Base-by-base conservation (phyloP, 163 green algal genomes). In the Prototheca cutis region DNA sequence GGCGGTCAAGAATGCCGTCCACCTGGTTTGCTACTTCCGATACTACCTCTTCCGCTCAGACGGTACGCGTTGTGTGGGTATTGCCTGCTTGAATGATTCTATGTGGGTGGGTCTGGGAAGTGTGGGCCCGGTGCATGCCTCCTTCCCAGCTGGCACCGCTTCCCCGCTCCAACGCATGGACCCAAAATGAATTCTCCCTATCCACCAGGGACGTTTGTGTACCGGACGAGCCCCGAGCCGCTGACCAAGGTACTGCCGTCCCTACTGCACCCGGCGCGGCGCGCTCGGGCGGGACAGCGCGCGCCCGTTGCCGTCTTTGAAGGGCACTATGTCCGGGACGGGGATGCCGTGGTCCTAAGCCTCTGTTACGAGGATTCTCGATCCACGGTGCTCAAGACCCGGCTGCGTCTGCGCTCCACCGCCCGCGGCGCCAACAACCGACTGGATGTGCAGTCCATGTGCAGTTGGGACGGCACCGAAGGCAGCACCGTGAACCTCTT, bases 361-460 rank as follows among this genome's bases (percentile, higher is more conserved):
- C 10, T 21, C 52, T 40, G 47, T 4, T 87, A 87, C 63, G 61
- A 79, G 33, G 82, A 83, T 59, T 70, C 25, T 40, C 55, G 39
- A 21, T 62, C 53, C 39, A 90, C 85, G 1, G 76, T 90, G 69
- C 79, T 94, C 31, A 62, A 76, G 21, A 74, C 71, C 2, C 67
- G 66, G 24, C 70, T 94, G 47, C 28, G 31, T 21, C 60, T 94
- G 48, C 69, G 83, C 28, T 87, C 75, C 42, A 90, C 85, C 0
- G 29, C 48, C 5, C 72, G 62, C 0, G 87, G 84, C 8, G 87
- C 78, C 21, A 77, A 84, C 68, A 85, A 95, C 76, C 69, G 87
- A n/a, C 66, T 95, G 40, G 83, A 93, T 47, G 74, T 91, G 2
- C 58, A 80, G 29, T 64, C 62, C n/a, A 80, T 90, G n/a, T 61